Conservation (phyloP, 768 basidiomycete species). For the Lyophyllum decastes region DNA sequence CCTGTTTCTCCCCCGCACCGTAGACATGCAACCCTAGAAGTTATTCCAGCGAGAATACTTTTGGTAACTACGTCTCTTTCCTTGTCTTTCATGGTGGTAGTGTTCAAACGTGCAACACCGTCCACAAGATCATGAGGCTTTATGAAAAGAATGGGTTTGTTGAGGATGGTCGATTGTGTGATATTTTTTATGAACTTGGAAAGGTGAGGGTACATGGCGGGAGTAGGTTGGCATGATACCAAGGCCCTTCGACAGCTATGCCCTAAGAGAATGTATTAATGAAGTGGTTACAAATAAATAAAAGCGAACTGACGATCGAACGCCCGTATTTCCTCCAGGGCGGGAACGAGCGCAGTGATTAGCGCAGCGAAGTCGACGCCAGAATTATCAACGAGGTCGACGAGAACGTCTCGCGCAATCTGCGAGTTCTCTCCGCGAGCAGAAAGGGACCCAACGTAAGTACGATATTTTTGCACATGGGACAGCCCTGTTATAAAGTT, state of each 20-base stretch:
- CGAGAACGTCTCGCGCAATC: slow-evolving; percentile 61
- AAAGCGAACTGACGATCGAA: slow-evolving; percentile 32
- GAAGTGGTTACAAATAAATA: neutral
- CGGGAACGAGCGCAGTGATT: slow-evolving; percentile 44
- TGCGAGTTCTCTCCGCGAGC: slow-evolving; percentile 63
- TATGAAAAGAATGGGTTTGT: slow-evolving; percentile 71
- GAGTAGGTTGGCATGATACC: slow-evolving; percentile 59
- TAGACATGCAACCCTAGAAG: slow-evolving; percentile 47
- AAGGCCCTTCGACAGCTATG: slow-evolving; percentile 53
- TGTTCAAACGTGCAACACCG: slow-evolving; percentile 47
- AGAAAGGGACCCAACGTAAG: slow-evolving; percentile 50
- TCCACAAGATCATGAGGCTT: slow-evolving; percentile 73
- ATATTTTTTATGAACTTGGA: slow-evolving; percentile 48
- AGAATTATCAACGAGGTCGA: slow-evolving; percentile 65
- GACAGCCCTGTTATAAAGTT: slow-evolving; percentile 49
- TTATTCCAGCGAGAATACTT: slow-evolving; percentile 43
- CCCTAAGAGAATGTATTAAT: slow-evolving; percentile 34
- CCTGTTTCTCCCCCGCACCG: slow-evolving; percentile 66
- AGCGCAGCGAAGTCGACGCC: slow-evolving; percentile 62
- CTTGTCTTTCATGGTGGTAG: slow-evolving; percentile 33
- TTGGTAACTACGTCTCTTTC: slow-evolving; percentile 70
- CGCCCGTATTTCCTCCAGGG: slow-evolving; percentile 30
- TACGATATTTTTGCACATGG: slow-evolving; percentile 62
- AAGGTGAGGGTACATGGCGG: slow-evolving; percentile 43
- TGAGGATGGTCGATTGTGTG: slow-evolving; percentile 47